Percentiles rank a stretch among this genome's conserved stretches.
phyloP scores from a whole-genome alignment of 2,329 filamentous ascomycete species.

The Aspergillus calidoustus region DNA sequence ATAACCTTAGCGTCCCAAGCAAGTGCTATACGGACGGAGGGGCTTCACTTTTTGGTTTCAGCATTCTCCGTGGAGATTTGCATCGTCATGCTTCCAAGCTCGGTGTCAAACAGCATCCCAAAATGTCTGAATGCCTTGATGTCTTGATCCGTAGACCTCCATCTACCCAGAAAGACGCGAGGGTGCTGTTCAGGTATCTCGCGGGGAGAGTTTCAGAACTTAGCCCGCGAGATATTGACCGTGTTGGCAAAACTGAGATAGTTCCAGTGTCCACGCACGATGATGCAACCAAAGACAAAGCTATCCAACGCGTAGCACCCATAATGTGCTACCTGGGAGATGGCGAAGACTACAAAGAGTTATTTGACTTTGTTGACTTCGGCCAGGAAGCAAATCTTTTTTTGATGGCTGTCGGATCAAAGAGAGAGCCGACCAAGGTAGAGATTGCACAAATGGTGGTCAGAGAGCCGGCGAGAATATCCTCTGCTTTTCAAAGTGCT shows the following conservation, averaged over 20 bases:
- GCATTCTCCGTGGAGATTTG: slow-evolving; percentile 76
- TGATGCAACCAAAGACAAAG: slow-evolving; percentile 47
- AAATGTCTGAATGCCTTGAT: slow-evolving; percentile 75
- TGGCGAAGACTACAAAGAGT: slow-evolving; percentile 75
- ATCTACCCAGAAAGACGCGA: slow-evolving; percentile 66
- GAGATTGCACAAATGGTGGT: slow-evolving; percentile 87
- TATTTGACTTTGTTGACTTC: slow-evolving; percentile 98
- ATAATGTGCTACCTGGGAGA: slow-evolving; percentile 79
- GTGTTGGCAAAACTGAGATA: slow-evolving; percentile 68
- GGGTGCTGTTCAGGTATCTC: slow-evolving; percentile 80
- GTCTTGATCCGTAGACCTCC: slow-evolving; percentile 75
- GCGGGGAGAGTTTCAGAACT: slow-evolving; percentile 77
- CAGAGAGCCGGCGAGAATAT: slow-evolving; percentile 78
- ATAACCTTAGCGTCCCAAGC: slow-evolving; percentile 70
- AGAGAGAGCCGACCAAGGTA: slow-evolving; percentile 82
- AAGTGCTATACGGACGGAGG: slow-evolving; percentile 82
- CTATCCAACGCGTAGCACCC: slow-evolving; percentile 66
- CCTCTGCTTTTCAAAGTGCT: slow-evolving; percentile 76
- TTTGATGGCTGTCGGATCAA: slow-evolving; percentile 84
- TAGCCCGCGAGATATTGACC: slow-evolving; percentile 62
- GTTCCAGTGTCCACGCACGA: slow-evolving; percentile 64
- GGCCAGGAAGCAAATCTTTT: slow-evolving; percentile 86
- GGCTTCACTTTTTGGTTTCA: slow-evolving; percentile 78
- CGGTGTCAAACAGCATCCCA: slow-evolving; percentile 81
- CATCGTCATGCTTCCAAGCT: slow-evolving; percentile 82